Percentiles rank a stretch among this genome's conserved stretches.
These are phyloP conservation scores for Colletotrichum lupini DNA, from an alignment of 2,329 filamentous ascomycete species.

Conservation along the genomic window DNA sequence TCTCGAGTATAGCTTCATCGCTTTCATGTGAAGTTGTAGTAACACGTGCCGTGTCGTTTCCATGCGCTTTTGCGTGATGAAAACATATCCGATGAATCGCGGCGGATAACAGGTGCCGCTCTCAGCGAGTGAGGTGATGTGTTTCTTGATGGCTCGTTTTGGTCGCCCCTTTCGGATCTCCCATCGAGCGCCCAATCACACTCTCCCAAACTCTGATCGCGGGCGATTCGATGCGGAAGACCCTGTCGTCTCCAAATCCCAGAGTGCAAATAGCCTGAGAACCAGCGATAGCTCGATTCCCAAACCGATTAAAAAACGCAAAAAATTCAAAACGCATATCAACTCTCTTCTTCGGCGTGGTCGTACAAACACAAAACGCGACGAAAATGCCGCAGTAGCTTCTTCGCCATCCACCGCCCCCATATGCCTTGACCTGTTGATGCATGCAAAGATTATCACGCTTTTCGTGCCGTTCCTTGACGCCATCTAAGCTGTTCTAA, in stretches of 20 bases:
- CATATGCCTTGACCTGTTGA: slow-evolving; percentile 49
- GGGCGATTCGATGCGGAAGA: slow-evolving; percentile 13
- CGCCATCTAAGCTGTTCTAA: slow-evolving; percentile 47
- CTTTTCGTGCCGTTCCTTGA: slow-evolving; percentile 51
- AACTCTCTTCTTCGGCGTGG: slow-evolving; percentile 32
- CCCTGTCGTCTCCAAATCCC: background rate
- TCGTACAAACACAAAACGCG: slow-evolving; percentile 35
- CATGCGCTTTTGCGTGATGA: slow-evolving; percentile 2
- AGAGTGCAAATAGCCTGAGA: background rate
- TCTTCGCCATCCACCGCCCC: slow-evolving; percentile 42
- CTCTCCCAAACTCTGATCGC: slow-evolving; percentile 20
- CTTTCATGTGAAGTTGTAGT: slow-evolving; percentile 24
- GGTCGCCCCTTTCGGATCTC: slow-evolving; percentile 35
- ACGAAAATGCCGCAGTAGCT: slow-evolving; percentile 23
- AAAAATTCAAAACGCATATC: slow-evolving; percentile 22
- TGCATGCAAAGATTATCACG: slow-evolving; percentile 53
- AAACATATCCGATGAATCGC: slow-evolving; percentile 10
- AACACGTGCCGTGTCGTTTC: slow-evolving; percentile 22
- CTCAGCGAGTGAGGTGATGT: slow-evolving; percentile 1
- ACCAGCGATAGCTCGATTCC: background rate
- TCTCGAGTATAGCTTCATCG: slow-evolving; percentile 38
- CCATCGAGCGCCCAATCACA: slow-evolving; percentile 26
- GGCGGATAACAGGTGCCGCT: background rate
- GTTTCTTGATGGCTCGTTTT: slow-evolving; percentile 6
- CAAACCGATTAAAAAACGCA: background rate